A percentile compares a stretch with the other conserved stretches of the same genome.
phyloP scores from a whole-genome alignment of 2,329 filamentous ascomycete species.

The Zarea fungicola region DNA sequence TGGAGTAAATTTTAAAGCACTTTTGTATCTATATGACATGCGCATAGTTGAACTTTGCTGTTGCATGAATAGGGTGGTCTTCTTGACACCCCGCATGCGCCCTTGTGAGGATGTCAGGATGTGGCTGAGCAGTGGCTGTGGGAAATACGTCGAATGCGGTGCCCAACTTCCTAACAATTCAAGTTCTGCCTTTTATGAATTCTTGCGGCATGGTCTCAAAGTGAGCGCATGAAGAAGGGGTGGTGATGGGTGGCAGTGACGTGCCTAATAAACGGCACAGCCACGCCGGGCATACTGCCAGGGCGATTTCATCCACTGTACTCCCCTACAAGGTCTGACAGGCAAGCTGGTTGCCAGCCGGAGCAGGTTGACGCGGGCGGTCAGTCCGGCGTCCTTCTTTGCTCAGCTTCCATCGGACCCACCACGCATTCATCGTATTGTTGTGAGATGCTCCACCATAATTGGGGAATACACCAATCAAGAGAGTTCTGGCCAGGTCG shows the following conservation, averaged over 20 bases:
- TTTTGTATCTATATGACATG: too few species aligned
- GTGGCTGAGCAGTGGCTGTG: neutral
- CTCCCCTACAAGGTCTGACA: neutral
- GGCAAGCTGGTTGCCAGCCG: neutral
- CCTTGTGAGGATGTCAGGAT: neutral
- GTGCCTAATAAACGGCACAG: neutral
- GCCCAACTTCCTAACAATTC: too few species aligned
- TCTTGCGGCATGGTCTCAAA: too few species aligned
- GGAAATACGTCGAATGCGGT: neutral
- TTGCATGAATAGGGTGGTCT: too few species aligned
- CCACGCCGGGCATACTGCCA: conserved; percentile 1
- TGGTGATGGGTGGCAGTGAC: neutral
- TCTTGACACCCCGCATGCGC: neutral
- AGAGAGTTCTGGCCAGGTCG: neutral
- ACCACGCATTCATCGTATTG: conserved; percentile 15
- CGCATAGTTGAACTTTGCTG: too few species aligned
- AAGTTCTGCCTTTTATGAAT: too few species aligned
- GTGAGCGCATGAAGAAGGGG: too few species aligned
- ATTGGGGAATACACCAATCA: neutral
- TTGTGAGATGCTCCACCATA: neutral
- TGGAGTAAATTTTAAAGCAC: too few species aligned
- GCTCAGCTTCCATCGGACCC: neutral
- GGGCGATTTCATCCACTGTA: neutral
- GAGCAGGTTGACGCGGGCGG: too few species aligned
- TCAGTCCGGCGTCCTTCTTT: too few species aligned